Percentiles rank a stretch among this genome's conserved stretches.
Conservation (phyloP, 352 stramenopile genomes). For the Saprolegnia diclina region DNA sequence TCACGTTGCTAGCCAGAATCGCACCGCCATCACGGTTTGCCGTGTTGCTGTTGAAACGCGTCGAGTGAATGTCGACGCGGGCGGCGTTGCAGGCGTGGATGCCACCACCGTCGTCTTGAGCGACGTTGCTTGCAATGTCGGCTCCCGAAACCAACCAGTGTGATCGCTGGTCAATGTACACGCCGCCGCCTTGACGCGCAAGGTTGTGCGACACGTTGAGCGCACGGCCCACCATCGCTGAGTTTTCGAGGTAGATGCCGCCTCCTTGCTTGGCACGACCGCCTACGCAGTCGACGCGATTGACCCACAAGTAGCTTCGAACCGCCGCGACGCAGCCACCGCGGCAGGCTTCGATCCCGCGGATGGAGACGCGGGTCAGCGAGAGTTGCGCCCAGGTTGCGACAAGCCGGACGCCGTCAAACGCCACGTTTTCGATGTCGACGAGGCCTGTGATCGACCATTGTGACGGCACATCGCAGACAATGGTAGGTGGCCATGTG, state of each 20-base stretch:
- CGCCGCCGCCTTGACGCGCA: neutral
- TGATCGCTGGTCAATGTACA: neutral
- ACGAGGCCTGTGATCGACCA: no score
- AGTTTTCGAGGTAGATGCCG: no score
- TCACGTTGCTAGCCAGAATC: constrained; percentile 29
- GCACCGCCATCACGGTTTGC: constrained; percentile 46
- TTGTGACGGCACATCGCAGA: no score
- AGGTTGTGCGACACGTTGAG: no score
- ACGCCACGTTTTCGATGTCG: no score
- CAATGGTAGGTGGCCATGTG: no score
- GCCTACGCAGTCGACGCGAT: neutral
- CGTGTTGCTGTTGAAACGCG: constrained; percentile 38
- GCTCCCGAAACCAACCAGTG: neutral
- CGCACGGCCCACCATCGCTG: no score
- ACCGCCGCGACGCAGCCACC: neutral
- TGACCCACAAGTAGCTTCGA: neutral
- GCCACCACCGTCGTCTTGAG: constrained; percentile 29
- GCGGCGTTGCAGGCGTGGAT: constrained; percentile 32
- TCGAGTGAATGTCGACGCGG: constrained; percentile 28
- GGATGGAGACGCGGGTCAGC: no score
- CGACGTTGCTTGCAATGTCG: constrained; percentile 30
- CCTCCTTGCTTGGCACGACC: neutral
- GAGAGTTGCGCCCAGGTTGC: no score
- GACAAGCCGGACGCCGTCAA: no score
- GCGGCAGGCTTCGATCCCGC: no score